Evolutionary conservation across 1,284 basidiomycete genomes (phyloP), one percentile per base, ranked within the genome.

Genomic region (Cutaneotrichosporon sp.): DNA sequence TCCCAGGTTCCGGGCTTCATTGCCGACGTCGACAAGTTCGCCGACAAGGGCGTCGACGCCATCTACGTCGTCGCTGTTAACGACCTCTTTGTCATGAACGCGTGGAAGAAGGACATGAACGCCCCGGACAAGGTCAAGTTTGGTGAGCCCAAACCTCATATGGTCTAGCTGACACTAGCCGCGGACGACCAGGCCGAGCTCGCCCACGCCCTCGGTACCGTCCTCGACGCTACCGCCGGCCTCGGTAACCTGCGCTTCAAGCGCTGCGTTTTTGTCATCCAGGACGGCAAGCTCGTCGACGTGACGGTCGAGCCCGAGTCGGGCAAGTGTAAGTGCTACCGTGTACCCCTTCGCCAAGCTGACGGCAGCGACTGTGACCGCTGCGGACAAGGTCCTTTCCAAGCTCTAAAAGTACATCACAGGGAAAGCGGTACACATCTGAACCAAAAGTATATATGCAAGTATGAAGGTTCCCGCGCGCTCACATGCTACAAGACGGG

Each of bases 11-110:
- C 85, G 0, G 80, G 77, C 15, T 89, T 84, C 75, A 81, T 88
- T 63, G 74, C 80, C 42, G 70, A 75, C 21, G 84, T 79, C 66
- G 77, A 82, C 5, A 72, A 81, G 57, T 86, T 87, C 79, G 80
- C 81, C 70, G 79, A 73, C 18, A 85, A 83, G 72, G 86, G 86
- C n/a, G 75, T 88, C 60, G 78, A 80, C 38, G 80, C 81, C 56
- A 80, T 88, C 61, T 86, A 82, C 65, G 77, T 87, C 53, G 77
- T 88, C 43, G 76, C 81, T 15, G 84, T 87, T 44, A 88, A 88
- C 70, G 86, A 88, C 68, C 79, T 79, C 13, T 87, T 86, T 59
- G 75, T 74, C 51, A 61, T 73, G 46, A 72, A 76, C 62, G 86
- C 86, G 4, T 88, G 86, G 86, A 86, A 86, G 68, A 78, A 83